These are phyloP conservation scores for Eimeria zaria DNA, from an alignment of 169 alveolate species.

Conservation along the genomic window DNA sequence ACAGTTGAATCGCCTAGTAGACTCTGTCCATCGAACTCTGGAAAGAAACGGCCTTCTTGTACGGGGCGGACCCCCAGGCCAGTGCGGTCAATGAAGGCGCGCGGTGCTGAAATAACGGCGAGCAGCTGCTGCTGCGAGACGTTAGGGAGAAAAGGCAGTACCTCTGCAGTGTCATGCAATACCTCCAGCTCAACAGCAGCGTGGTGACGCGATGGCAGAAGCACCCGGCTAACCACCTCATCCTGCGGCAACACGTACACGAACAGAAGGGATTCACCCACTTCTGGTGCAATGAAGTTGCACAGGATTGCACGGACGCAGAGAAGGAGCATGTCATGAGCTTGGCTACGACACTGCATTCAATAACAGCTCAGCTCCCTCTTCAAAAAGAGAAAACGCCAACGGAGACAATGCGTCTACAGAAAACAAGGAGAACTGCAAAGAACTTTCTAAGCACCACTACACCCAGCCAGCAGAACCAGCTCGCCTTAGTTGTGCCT, in stretches of 20 bases:
- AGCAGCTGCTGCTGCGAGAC: conserved; percentile 85
- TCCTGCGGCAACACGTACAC: conserved; percentile 41
- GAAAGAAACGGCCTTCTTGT: conserved; percentile 88
- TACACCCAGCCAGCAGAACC: too few relatives aligned
- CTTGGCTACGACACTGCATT: too few relatives aligned
- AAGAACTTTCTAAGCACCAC: too few relatives aligned
- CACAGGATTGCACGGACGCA: background rate
- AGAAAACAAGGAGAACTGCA: too few relatives aligned
- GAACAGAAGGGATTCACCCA: background rate
- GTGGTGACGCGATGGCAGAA: conserved; percentile 82
- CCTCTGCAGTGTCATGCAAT: conserved; percentile 85
- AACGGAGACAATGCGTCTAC: too few relatives aligned
- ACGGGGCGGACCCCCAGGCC: conserved; percentile 91
- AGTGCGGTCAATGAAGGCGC: conserved; percentile 93
- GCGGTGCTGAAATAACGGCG: conserved; percentile 90
- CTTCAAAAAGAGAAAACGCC: too few relatives aligned
- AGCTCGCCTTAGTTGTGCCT: too few relatives aligned
- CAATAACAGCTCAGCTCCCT: too few relatives aligned
- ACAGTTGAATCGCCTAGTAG: conserved; percentile 86
- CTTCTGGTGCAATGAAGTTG: background rate
- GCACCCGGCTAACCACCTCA: conserved; percentile 86
- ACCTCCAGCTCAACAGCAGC: conserved; percentile 90
- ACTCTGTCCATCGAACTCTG: conserved; percentile 89
- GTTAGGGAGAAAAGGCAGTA: conserved; percentile 84
- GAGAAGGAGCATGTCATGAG: too few relatives aligned